These are phyloP conservation scores for Albophoma yamanashiensis DNA, from an alignment of 2,329 filamentous ascomycete genomes.

Conservation along the genomic window DNA sequence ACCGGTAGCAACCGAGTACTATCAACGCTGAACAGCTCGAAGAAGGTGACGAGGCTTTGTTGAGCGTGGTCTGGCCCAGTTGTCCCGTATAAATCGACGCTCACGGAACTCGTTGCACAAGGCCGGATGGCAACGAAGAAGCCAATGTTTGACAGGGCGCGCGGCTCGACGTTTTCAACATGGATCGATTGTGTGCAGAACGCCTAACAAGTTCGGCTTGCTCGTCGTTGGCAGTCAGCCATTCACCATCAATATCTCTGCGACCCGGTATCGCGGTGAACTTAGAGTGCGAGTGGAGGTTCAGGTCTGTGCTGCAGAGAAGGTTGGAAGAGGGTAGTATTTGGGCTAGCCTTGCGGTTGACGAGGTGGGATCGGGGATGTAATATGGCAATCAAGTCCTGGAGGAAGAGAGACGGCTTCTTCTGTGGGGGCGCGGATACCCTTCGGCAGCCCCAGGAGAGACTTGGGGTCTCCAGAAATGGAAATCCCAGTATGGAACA, in stretches of 20 bases:
- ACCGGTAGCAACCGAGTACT: too few relatives aligned
- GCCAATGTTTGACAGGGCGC: background rate
- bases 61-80: background rate
- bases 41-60: background rate
- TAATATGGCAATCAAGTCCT: constrained; percentile 6
- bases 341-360: constrained; percentile 7
- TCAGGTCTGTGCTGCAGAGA: background rate
- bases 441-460: background rate
- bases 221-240: background rate
- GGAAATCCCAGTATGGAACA: background rate
- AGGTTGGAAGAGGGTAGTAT: constrained; percentile 6
- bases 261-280: background rate
- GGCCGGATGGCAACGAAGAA: background rate
- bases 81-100: background rate
- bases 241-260: background rate
- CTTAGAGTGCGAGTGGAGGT: background rate
- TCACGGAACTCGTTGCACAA: background rate
- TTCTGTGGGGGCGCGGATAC: background rate
- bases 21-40: background rate
- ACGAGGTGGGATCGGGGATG: constrained; percentile 8
- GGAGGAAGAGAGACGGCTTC: constrained; percentile 1
- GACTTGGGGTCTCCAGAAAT: background rate
- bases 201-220: background rate
- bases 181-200: background rate
- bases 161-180: background rate